A percentile compares a stretch with the other conserved stretches of the same genome.
phyloP scores from a whole-genome alignment of 2,329 filamentous ascomycete genomes.

The Pleoardoris graminearum region DNA sequence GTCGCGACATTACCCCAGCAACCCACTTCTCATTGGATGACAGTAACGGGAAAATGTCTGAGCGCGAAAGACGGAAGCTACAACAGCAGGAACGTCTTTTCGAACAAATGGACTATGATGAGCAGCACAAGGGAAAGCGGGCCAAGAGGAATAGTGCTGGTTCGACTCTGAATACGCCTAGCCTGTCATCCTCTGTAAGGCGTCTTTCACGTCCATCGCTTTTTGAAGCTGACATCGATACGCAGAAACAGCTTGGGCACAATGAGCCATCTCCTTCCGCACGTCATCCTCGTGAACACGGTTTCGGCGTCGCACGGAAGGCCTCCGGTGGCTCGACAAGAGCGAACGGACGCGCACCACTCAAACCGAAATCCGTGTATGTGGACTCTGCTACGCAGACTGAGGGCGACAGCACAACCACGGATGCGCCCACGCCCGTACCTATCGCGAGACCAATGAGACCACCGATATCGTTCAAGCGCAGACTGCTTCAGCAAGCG shows the following conservation, averaged over 20 bases:
- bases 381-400: slow-evolving; percentile 43
- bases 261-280: slow-evolving; percentile 42
- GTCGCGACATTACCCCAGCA: slow-evolving; percentile 65
- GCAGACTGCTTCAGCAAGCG: slow-evolving; percentile 44
- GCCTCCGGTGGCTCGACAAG: slow-evolving; percentile 46
- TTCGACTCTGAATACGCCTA: slow-evolving; percentile 57
- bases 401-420: slow-evolving; percentile 19
- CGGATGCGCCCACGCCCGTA: slow-evolving; percentile 17
- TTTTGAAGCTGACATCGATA: slow-evolving; percentile 24
- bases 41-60: slow-evolving; percentile 58
- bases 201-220: slow-evolving; percentile 14
- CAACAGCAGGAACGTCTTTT: slow-evolving; percentile 66
- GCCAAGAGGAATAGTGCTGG: slow-evolving; percentile 62
- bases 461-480: slow-evolving; percentile 42
- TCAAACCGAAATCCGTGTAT: slow-evolving; percentile 39
- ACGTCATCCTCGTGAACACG: slow-evolving; percentile 39
- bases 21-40: slow-evolving; percentile 55
- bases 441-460: slow-evolving; percentile 23
- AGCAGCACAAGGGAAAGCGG: slow-evolving; percentile 56
- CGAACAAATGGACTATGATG: slow-evolving; percentile 62
- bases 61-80: slow-evolving; percentile 65
- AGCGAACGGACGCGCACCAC: slow-evolving; percentile 35
- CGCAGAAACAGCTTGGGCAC: slow-evolving; percentile 44
- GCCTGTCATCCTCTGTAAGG: slow-evolving; percentile 49
- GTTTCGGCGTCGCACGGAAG: slow-evolving; percentile 41